Base-by-base conservation (phyloP, 176 grass and related monocot species). In the Zizania latifolia region DNA sequence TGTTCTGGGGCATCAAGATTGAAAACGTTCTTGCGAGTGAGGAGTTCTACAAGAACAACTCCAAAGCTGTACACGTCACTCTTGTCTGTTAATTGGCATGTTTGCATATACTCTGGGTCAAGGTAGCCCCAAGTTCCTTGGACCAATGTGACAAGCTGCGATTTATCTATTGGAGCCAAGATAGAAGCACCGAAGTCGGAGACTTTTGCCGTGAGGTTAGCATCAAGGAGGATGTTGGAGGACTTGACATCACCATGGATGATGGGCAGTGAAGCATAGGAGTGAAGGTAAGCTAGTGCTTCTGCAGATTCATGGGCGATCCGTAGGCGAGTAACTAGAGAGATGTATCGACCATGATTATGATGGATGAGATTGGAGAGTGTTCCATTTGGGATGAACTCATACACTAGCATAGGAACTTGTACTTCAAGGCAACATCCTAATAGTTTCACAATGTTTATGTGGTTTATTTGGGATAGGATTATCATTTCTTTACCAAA, bases 121-220 rank as follows among this genome's bases (percentile, higher is more conserved):
- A 86, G 54, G 15, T 86, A 86, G 1, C 84, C 78, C 16, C 68
- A 75, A 35, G 78, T 86, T 40, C 78, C 84, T 55, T 86, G 84
- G 26, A 86, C 78, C 21, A 79, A 0, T 21, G 77, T 79, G 27
- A 79, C 77, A 5, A 69, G 68, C 0, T 79, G 77, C 5, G 64
- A 58, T n/a, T 79, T 65, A 17, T 79, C 64, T 1, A 38, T 69
- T 45, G 64, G 77, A 24, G 63, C 64, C 10, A 79, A 19, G 29
- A 72, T 61, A 22, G 78, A 81, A 0, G 78, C 78, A 8, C 78
- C 78, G 13, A 81, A 81, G 43, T 81, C 78, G 26, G 78, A 81
- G 14, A 81, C 26, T 33, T 81, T 81, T 5, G 51, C 67, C 0
- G 4, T 72, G 15, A 48, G 32, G 19, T 73, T 16, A 8, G 36